These are phyloP conservation scores for Marasmius fiardii DNA, from an alignment of 1,284 basidiomycete species.

Conservation along the genomic window DNA sequence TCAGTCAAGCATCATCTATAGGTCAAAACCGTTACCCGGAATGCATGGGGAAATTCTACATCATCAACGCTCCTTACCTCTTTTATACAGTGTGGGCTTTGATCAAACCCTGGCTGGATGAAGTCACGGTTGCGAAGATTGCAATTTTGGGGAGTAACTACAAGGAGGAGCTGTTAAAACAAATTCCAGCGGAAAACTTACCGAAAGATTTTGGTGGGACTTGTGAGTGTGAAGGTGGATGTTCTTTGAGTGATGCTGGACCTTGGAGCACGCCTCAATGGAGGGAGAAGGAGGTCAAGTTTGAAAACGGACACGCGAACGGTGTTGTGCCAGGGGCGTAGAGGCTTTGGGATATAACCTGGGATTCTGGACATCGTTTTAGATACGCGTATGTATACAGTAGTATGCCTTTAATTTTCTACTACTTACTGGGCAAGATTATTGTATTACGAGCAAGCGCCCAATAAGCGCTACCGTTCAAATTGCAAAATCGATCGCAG, in stretches of 20 bases:
- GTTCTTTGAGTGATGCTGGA: slow-evolving; percentile 87
- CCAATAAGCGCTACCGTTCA: too few species aligned
- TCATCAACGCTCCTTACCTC: slow-evolving; percentile 92
- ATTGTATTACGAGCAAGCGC: too few species aligned
- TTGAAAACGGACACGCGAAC: not conserved
- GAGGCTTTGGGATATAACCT: too few species aligned
- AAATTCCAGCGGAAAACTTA: slow-evolving; percentile 83
- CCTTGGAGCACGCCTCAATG: slow-evolving; percentile 72
- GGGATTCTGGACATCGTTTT: too few species aligned
- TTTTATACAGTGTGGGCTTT: slow-evolving; percentile 89
- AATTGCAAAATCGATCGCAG: too few species aligned
- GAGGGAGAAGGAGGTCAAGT: slow-evolving; percentile 10
- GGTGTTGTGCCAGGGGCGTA: not conserved
- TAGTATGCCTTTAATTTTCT: too few species aligned
- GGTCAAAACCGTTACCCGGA: slow-evolving; percentile 93
- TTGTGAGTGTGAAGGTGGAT: slow-evolving; percentile 80
- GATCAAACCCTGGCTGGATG: slow-evolving; percentile 94
- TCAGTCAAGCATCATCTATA: slow-evolving; percentile 75
- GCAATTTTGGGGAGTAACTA: slow-evolving; percentile 73
- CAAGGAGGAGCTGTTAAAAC: slow-evolving; percentile 67
- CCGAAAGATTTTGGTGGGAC: slow-evolving; percentile 84
- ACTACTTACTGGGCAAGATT: too few species aligned
- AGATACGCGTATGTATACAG: too few species aligned
- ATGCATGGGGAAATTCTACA: slow-evolving; percentile 96
- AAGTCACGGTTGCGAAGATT: slow-evolving; percentile 93